Base-by-base conservation (phyloP, 257 asterid species). In the Avicennia marina region DNA sequence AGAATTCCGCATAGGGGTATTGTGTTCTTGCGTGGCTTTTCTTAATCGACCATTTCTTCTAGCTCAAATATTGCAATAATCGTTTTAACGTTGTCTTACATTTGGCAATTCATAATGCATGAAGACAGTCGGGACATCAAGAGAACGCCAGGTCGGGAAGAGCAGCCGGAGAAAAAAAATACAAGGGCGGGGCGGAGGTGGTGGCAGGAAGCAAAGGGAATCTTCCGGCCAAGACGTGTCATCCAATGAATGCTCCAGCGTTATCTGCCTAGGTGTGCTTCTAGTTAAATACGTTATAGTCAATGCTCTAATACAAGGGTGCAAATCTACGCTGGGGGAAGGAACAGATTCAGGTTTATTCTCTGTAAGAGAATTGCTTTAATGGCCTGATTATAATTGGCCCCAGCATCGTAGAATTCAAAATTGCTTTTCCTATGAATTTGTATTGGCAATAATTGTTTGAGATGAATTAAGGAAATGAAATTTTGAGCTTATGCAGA, bases 1-100 rank as follows among this genome's bases (percentile, higher is more conserved):
- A 58, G 84, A 77, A 46, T 85, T 81, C 64, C 75, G 81, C 52
- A 16, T 63, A 0, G 79, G 87, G 87, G 87, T 82, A 48, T n/a
- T n/a, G n/a, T 4, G 65, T 43, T n/a, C 7, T 7, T 15, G 10
- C 18, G 15, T 60, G 6, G 32, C 1, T n/a, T 21, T 41, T 33
- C 4, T n/a, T n/a, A n/a, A n/a, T n/a, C n/a, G n/a, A n/a, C 7
- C 7, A 1, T 53, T 20, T 6, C 25, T 19, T 11, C 22, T 10
- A 2, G 10, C 34, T 24, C 11, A 7, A 27, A 4, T 32, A 6
- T 4, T 53, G n/a, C n/a, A n/a, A n/a, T n/a, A n/a, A 10, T 17
- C 17, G 25, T 32, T 34, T 48, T 53, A 47, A 12, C 11, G n/a
- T 7, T 4, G 4, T n/a, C n/a, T n/a, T n/a, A n/a, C 9, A 6